These are phyloP conservation scores for Teratosphaeriaceae sp. DNA, from an alignment of 2,329 filamentous ascomycete genomes.

Conservation along the genomic window DNA sequence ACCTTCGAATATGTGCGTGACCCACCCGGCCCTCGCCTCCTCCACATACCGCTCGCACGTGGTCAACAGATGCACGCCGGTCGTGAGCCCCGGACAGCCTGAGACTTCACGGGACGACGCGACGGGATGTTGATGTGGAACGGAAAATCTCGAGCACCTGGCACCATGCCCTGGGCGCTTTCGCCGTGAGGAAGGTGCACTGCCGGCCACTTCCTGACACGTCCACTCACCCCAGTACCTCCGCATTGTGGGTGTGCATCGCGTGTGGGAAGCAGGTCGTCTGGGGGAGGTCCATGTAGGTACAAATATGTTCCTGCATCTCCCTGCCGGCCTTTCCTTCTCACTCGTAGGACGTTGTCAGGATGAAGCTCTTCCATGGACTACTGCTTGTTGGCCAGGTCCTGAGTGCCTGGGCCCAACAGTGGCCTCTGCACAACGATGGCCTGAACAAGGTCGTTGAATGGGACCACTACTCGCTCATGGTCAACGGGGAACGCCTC, in stretches of 20 bases:
- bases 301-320: neutral
- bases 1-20: no score
- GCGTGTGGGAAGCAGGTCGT: neutral
- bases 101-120: no score
- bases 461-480: constrained; percentile 51
- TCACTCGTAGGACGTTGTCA: neutral
- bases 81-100: no score
- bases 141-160: no score
- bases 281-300: neutral
- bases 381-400: neutral
- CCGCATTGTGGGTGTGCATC: neutral
- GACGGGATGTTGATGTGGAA: no score
- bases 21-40: no score
- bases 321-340: neutral
- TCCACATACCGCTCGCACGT: no score
- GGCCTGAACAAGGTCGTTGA: constrained; percentile 43
- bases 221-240: neutral
- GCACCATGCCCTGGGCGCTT: no score
- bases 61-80: no score
- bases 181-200: no score
- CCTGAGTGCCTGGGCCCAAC: constrained; percentile 15
- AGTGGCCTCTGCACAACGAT: constrained; percentile 42
- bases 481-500: constrained; percentile 44
- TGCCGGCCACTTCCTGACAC: no score
- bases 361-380: neutral